Evolutionary conservation across 1,284 basidiomycete species (phyloP).

Genomic region (Malassezia globosa): DNA sequence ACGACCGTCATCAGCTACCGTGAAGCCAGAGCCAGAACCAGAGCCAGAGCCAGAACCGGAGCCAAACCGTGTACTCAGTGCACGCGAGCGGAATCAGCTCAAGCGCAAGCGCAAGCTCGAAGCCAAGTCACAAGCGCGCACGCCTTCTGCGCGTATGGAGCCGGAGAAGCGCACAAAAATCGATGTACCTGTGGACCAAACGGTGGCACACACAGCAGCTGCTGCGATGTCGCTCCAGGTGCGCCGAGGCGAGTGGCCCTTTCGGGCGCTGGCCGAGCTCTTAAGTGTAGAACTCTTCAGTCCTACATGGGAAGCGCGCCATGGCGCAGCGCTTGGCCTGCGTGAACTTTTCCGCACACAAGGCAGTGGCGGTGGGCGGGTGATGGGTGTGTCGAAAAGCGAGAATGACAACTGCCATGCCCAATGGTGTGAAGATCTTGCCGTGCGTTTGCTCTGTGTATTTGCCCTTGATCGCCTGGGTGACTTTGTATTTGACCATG

Average conservation of each 20-base stretch:
- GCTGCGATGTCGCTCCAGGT: slow-evolving; percentile 29
- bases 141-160: slow-evolving; percentile 1
- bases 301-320: slow-evolving; percentile 81
- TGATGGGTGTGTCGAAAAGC: slow-evolving; percentile 17
- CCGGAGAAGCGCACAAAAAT: slow-evolving; percentile 14
- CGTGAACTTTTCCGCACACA: slow-evolving; percentile 78
- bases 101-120: slow-evolving; percentile 82
- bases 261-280: slow-evolving; percentile 71
- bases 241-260: slow-evolving; percentile 67
- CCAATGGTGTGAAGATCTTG: slow-evolving; percentile 76
- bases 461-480: slow-evolving; percentile 94
- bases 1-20: not conserved
- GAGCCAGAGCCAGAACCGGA: slow-evolving; percentile 15
- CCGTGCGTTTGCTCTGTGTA: slow-evolving; percentile 74
- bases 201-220: slow-evolving; percentile 4
- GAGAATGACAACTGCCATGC: slow-evolving; percentile 53
- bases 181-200: not conserved
- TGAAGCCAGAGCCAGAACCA: slow-evolving; percentile 8
- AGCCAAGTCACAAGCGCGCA: slow-evolving; percentile 52
- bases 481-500: slow-evolving; percentile 94
- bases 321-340: slow-evolving; percentile 83
- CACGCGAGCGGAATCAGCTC: slow-evolving; percentile 74
- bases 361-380: slow-evolving; percentile 67
- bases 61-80: slow-evolving; percentile 47
- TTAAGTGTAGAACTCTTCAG: slow-evolving; percentile 73